Base-by-base conservation (phyloP, 2,329 filamentous ascomycete genomes). In the Phaeosphaeriaceae sp. region DNA sequence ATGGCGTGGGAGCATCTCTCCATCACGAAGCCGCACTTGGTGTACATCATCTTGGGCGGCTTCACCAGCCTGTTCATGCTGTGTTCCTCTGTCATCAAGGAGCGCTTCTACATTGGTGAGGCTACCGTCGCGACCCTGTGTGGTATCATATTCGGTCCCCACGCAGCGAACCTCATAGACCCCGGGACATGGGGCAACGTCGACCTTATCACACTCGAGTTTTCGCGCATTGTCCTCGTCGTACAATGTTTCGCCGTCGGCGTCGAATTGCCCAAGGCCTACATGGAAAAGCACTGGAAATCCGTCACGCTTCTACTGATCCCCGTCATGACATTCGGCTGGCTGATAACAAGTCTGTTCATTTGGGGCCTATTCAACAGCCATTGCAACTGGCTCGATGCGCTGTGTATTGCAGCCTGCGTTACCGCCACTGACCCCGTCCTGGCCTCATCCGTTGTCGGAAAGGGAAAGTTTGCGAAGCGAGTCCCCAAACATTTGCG, bases 51-150 rank as follows among this genome's bases (percentile, higher is more conserved):
- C 80, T 84, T 99, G 56, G 95, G 95, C 72, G 95, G 94, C 77
- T 99, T 99, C 82, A 99, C 95, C 68, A 93, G 91, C 60, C 83
- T 99, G 70, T 99, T 99, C 82, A 99, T 99, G 95, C 84, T 99
- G 59, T 97, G 93, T 79, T 99, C 95, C 59, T 92, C 96, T 54
- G 89, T 98, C 74, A 96, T 99, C 82, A 99, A 99, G 84, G 95
- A 99, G 84, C 91, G 91, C 77, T 86, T 98, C 74, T 99, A 99
- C 82, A 99, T 99, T 77, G 95, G 95, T 75, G 95, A 99, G 85
- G 95, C 95, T 51, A 98, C 95, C 1, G 92, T 99, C 46, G 92
- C 93, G 51, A 96, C 92, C 2, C 80, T 96, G 49, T 92, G 91
- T 73, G 92, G 92, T 64, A 89, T 96, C 76, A 93, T 95, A 69